A percentile compares a stretch with the other conserved stretches of the same genome.
Conservation (phyloP, 139 green algal genomes). For the Spirogloea muscicola region DNA sequence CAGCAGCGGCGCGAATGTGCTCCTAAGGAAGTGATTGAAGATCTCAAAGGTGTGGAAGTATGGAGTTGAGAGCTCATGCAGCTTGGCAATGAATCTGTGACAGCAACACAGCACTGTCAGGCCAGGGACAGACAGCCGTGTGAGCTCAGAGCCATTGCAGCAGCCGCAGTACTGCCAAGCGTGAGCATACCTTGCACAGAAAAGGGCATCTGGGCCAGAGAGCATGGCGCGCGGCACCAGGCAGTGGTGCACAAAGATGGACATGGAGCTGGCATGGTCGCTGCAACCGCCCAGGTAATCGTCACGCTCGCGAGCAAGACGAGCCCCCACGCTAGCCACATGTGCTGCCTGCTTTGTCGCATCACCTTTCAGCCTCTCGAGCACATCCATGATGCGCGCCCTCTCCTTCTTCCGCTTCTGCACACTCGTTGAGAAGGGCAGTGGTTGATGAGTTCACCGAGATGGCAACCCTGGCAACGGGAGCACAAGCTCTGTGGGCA, state of each 20-base stretch:
- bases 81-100: slow-evolving; percentile 19
- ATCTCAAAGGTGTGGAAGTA: slow-evolving; percentile 11
- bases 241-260: slow-evolving; percentile 40
- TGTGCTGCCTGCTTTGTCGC: slow-evolving; percentile 26
- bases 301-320: slow-evolving; percentile 22
- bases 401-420: slow-evolving; percentile 50
- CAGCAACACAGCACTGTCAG: background rate
- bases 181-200: slow-evolving; percentile 22
- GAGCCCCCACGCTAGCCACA: background rate
- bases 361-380: slow-evolving; percentile 37
- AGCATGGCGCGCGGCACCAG: slow-evolving; percentile 31
- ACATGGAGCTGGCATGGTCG: slow-evolving; percentile 19
- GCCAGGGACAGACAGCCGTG: background rate
- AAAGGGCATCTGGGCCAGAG: slow-evolving; percentile 12
- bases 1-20: slow-evolving; percentile 11
- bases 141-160: slow-evolving; percentile 2
- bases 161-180: slow-evolving; percentile 13
- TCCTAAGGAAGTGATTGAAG: slow-evolving; percentile 4
- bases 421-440: too few species aligned
- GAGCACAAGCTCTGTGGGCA: background rate
- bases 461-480: background rate
- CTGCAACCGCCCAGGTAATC: slow-evolving; percentile 5
- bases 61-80: slow-evolving; percentile 21
- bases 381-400: slow-evolving; percentile 34
- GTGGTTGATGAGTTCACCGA: background rate